Evolutionary conservation across 768 basidiomycete species (phyloP), one percentile per base, ranked within the genome.

Genomic region (Agrocybe chaxingu): DNA sequence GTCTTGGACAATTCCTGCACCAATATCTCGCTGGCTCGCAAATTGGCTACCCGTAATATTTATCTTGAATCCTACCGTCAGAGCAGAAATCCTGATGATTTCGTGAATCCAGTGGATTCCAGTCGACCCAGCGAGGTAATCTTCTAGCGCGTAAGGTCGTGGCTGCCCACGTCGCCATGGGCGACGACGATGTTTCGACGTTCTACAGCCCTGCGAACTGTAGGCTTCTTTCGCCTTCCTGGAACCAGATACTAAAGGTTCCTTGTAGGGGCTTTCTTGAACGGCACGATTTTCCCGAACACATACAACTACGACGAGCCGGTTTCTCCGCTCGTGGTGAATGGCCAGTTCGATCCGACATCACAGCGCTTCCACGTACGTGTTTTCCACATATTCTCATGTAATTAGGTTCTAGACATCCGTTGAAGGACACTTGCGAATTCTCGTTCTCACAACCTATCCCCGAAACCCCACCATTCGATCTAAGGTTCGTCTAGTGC

Each of bases 1-100:
- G 83, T 59, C 71, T 85, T 7, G 82, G 81, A 3, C 72, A 78
- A 35, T 84, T 82, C 69, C 65, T 87, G 39, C 80, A 82, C 55
- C 73, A 74, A 45, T 82, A 72, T 58, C 71, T 87, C 18, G 72
- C 75, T 6, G 83, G 81, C 7, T 67, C 70, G 0, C 63, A 70
- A 18, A 66, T 79, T 34, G 78, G 75, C 2, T 76, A 77, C 52
- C 73, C 79, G 80, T 83, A 12, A 24, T 45, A 38, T 6, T 34
- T 51, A 18, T 38, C 13, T 10, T 9, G 13, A 16, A 31, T 13
- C 38, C 16, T 29, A 34, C 16, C 12, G 10, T 33, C 38, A 29
- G 3, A 5, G n/a, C 9, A 8, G 13, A 12, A 38, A 29, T 18
- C 29, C 11, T 46, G 4, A 33, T 42, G 5, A 40, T 3, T 13